Evolutionary conservation across 805 yeast species (phyloP).

Genomic region (Ogataea paraovalis): DNA sequence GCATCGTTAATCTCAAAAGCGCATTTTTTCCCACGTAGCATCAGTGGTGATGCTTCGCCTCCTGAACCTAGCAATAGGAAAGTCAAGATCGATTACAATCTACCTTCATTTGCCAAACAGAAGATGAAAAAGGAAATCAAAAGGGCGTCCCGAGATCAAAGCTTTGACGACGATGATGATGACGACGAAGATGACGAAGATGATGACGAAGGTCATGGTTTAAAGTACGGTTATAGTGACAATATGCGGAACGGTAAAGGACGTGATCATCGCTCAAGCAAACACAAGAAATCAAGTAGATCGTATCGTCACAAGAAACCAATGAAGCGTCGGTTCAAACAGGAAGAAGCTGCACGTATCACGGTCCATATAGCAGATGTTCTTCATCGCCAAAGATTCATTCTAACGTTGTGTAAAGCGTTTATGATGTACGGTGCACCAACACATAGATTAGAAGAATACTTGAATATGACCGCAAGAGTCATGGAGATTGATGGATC

Average conservation of each 20-base stretch:
- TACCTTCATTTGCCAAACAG: constrained; percentile 18
- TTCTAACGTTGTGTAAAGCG: constrained; percentile 80
- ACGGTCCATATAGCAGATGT: constrained; percentile 92
- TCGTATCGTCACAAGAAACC: constrained; percentile 3
- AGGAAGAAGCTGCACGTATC: constrained; percentile 59
- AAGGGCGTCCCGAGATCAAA: constrained; percentile 6
- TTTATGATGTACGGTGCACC: constrained; percentile 96
- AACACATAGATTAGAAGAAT: constrained; percentile 90
- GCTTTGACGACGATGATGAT: constrained; percentile 2
- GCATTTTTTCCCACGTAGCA: background rate
- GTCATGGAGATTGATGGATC: constrained; percentile 93
- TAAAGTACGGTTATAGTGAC: background rate
- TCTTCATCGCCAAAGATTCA: constrained; percentile 81
- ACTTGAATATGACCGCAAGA: constrained; percentile 86
- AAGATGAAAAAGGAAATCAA: constrained; percentile 1
- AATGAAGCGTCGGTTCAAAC: constrained; percentile 30
- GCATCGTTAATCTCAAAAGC: constrained; percentile 6
- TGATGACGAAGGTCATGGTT: background rate
- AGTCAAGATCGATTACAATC: constrained; percentile 11
- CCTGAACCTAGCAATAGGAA: constrained; percentile 5
- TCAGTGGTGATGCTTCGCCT: background rate
- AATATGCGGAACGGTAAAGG: constrained; percentile 11
- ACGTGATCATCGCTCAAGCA: background rate
- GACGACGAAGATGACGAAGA: background rate
- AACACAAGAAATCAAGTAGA: background rate